Percentiles rank a stretch among this genome's conserved stretches.
phyloP scores from a whole-genome alignment of 768 basidiomycete genomes.

The Candolleomyces eurysporus region DNA sequence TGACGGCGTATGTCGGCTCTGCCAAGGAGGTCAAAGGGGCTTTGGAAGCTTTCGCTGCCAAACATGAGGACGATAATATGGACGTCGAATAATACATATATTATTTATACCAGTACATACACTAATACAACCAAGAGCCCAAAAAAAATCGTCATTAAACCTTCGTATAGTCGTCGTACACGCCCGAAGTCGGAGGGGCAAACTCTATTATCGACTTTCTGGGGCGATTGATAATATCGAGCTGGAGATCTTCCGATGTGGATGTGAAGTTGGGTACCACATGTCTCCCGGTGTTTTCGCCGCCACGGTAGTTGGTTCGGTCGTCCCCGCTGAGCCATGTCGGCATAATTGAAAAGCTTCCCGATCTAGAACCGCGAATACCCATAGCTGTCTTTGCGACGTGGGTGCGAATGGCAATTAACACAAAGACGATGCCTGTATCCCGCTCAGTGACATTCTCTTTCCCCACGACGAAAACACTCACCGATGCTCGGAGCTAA shows the following conservation, averaged over 20 bases:
- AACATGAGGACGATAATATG: neutral
- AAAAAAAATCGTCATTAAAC: too few relatives aligned
- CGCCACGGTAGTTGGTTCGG: neutral
- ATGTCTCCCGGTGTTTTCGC: too few relatives aligned
- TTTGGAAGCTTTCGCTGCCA: neutral
- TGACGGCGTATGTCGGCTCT: conserved; percentile 6
- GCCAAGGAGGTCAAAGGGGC: conserved; percentile 6
- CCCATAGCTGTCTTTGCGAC: neutral
- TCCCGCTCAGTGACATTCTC: neutral
- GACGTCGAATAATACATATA: too few relatives aligned
- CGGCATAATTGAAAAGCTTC: neutral
- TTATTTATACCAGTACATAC: too few relatives aligned
- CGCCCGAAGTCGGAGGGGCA: too few relatives aligned
- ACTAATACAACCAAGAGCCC: too few relatives aligned
- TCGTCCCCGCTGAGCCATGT: conserved; percentile 2
- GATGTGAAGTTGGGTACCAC: too few relatives aligned
- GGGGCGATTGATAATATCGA: too few relatives aligned
- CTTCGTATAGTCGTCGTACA: too few relatives aligned
- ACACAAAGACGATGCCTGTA: conserved; percentile 8
- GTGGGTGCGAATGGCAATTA: conserved; percentile 4
- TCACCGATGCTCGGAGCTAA: conserved; percentile 30
- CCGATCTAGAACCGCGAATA: neutral
- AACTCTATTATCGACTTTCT: too few relatives aligned
- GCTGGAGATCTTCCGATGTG: too few relatives aligned
- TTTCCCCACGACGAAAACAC: neutral